phyloP scores from a whole-genome alignment of 495 filamentous ascomycete genomes.

The Stereocaulon alpinum region DNA sequence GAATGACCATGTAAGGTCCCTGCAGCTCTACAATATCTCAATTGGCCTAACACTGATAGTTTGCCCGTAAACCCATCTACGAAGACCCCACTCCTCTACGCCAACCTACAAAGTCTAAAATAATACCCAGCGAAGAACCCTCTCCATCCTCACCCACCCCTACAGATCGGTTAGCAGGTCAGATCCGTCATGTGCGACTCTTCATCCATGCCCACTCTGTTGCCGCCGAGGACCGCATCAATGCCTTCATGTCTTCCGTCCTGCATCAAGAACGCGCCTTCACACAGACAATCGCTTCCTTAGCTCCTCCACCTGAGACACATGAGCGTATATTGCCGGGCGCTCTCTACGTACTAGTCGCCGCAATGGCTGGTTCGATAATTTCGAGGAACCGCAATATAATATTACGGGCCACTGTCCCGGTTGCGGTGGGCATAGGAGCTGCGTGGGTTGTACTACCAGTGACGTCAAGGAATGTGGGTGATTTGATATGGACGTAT shows the following conservation, averaged over 20 bases:
- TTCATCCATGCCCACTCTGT: conserved; percentile 66
- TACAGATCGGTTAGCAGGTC: conserved; percentile 79
- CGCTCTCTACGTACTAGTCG: conserved; percentile 77
- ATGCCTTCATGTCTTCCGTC: conserved; percentile 59
- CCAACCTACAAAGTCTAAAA: conserved; percentile 32
- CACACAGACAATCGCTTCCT: conserved; percentile 73
- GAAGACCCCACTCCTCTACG: conserved; percentile 47
- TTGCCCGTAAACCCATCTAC: conserved; percentile 76
- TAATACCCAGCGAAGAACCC: conserved; percentile 25
- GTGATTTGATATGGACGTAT: conserved; percentile 73
- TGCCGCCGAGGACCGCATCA: conserved; percentile 64
- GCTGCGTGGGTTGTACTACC: conserved; percentile 67
- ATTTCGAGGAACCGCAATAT: conserved; percentile 75
- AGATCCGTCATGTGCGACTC: conserved; percentile 70
- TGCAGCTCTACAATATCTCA: background rate
- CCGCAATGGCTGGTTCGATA: conserved; percentile 87
- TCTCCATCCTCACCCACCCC: conserved; percentile 53
- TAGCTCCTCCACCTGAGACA: conserved; percentile 72
- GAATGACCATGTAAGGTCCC: conserved; percentile 25
- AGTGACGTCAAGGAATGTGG: conserved; percentile 74
- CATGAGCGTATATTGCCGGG: conserved; percentile 81
- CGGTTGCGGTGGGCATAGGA: conserved; percentile 58
- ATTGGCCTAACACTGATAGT: conserved; percentile 23
- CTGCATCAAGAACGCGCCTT: conserved; percentile 64
- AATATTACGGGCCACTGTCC: conserved; percentile 60